Percentiles rank a stretch among this genome's conserved stretches.
Evolutionary conservation across 371 early-diverging fungal genomes (phyloP).

Genomic region (Cokeromyces recurvatus): DNA sequence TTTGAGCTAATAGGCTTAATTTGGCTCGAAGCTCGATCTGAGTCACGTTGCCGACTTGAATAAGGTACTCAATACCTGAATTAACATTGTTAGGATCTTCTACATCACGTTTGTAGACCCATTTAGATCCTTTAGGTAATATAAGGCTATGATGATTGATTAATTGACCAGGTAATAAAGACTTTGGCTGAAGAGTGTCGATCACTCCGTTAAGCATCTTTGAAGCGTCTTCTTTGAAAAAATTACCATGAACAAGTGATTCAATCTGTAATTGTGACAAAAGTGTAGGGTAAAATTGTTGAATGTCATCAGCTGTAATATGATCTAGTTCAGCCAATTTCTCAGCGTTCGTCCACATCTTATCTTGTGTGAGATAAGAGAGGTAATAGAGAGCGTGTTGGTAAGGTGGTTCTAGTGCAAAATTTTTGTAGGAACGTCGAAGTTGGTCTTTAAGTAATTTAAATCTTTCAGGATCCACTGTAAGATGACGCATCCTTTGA

Average conservation of each 20-base stretch:
- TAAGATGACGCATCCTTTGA: conserved; percentile 58
- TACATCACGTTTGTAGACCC: conserved; percentile 61
- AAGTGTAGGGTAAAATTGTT: conserved; percentile 65
- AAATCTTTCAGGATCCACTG: conserved; percentile 68
- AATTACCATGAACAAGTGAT: conserved; percentile 84
- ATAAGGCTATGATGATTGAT: conserved; percentile 61
- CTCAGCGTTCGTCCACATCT: conserved; percentile 80
- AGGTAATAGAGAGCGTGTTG: conserved; percentile 77
- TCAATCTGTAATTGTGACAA: conserved; percentile 69
- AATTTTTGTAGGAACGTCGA: conserved; percentile 67
- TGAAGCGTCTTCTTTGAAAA: conserved; percentile 60
- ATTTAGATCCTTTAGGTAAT: conserved; percentile 55
- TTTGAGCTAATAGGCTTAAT: conserved; percentile 70
- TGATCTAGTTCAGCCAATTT: conserved; percentile 56
- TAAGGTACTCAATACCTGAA: conserved; percentile 80
- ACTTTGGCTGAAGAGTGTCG: conserved; percentile 49
- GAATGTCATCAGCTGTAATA: conserved; percentile 70
- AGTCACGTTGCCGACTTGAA: conserved; percentile 61
- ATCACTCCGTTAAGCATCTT: conserved; percentile 52
- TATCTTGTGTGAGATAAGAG: conserved; percentile 71
- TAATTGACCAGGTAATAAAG: conserved; percentile 59
- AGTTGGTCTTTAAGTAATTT: conserved; percentile 68
- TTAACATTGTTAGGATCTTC: conserved; percentile 80
- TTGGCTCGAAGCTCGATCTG: conserved; percentile 56
- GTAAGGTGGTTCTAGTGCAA: conserved; percentile 67